Evolutionary conservation across 2,329 filamentous ascomycete genomes (phyloP).

Genomic region (Aspergillus thermomutatus): DNA sequence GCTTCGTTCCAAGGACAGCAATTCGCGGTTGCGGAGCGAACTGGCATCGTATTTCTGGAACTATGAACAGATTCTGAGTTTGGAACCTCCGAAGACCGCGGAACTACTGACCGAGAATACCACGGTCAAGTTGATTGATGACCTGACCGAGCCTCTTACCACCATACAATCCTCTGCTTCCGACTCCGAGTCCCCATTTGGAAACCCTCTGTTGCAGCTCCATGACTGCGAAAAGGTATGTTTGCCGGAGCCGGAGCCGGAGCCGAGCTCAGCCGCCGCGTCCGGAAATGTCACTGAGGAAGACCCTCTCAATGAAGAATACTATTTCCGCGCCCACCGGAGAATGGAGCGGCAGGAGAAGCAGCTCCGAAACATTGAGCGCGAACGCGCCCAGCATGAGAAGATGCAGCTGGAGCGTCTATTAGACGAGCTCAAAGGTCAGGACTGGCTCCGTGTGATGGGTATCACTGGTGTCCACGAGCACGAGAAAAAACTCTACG

Average conservation of each 20-base stretch:
- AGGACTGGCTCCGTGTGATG: constrained; percentile 90
- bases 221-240: constrained; percentile 35
- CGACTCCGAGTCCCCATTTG: constrained; percentile 26
- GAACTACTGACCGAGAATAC: constrained; percentile 72
- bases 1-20: constrained; percentile 78
- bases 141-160: constrained; percentile 37
- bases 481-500: constrained; percentile 78
- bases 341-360: constrained; percentile 64
- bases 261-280: background rate
- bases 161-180: constrained; percentile 16
- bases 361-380: constrained; percentile 65
- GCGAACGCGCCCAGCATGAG: constrained; percentile 63
- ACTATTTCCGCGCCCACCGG: constrained; percentile 58
- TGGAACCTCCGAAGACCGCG: constrained; percentile 71
- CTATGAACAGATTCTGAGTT: constrained; percentile 90
- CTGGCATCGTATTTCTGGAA: constrained; percentile 86
- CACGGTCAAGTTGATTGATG: constrained; percentile 67
- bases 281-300: constrained; percentile 21
- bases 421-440: constrained; percentile 79
- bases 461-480: constrained; percentile 84
- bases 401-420: constrained; percentile 63
- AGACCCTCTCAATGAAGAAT: constrained; percentile 56
- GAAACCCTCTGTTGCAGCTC: constrained; percentile 36
- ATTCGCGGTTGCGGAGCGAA: constrained; percentile 84
- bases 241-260: constrained; percentile 10